These are phyloP conservation scores for Trypanosoma melophagium DNA, from an alignment of 208 protist genomes.

Conservation along the genomic window DNA sequence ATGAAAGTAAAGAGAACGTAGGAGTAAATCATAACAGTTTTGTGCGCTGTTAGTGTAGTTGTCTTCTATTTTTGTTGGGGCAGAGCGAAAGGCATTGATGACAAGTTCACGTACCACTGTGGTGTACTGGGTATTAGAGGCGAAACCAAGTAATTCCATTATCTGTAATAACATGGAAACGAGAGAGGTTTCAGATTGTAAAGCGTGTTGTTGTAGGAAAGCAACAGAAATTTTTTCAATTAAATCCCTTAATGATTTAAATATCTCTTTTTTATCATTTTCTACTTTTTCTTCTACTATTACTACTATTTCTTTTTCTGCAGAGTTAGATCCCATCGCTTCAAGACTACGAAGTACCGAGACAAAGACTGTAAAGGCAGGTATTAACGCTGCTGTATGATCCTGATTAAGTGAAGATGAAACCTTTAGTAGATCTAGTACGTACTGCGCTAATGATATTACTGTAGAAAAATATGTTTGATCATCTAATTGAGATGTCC, in stretches of 20 bases:
- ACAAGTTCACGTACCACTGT: conserved; percentile 22
- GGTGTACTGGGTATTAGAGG: conserved; percentile 22
- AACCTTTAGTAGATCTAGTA: not conserved
- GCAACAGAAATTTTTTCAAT: conserved; percentile 5
- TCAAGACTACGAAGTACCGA: conserved; percentile 1
- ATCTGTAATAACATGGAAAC: conserved; percentile 17
- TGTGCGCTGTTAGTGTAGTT: conserved; percentile 18
- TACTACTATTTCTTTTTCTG: not conserved
- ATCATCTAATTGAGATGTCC: not conserved
- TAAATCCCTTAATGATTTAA: conserved; percentile 4
- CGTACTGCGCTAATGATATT: not conserved
- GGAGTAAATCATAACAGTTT: conserved; percentile 21
- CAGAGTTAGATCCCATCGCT: not conserved
- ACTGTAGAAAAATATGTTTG: not conserved
- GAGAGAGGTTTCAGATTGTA: not conserved
- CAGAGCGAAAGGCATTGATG: conserved; percentile 10
- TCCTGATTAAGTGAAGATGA: not conserved
- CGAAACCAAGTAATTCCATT: conserved; percentile 27
- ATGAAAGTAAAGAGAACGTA: conserved; percentile 26
- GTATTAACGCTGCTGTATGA: not conserved
- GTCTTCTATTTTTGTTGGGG: conserved; percentile 6
- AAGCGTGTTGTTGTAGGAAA: conserved; percentile 1
- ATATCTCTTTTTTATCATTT: no score
- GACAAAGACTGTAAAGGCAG: not conserved
- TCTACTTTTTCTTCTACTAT: not conserved